Evolutionary conservation across 75 land plant genomes (phyloP).

Genomic region (Cunninghamia lanceolata): DNA sequence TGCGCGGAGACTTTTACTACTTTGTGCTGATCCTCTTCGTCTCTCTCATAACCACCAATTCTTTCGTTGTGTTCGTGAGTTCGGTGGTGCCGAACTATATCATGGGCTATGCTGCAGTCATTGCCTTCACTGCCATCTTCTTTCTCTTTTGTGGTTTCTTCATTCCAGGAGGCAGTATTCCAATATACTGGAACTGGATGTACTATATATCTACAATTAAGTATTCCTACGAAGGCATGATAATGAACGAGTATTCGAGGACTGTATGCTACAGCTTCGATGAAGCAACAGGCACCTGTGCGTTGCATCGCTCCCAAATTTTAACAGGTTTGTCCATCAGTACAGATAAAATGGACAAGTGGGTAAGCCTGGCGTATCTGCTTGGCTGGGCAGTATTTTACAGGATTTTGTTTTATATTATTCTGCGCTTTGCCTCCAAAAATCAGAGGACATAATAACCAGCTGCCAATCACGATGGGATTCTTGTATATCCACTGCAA

Average conservation of each 20-base stretch:
- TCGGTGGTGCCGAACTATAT: conserved; percentile 69
- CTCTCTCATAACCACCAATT: conserved; percentile 70
- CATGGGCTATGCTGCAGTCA: conserved; percentile 70
- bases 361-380: conserved; percentile 38
- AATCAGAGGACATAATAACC: conserved; percentile 46
- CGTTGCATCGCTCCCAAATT: conserved; percentile 4
- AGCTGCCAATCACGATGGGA: conserved; percentile 8
- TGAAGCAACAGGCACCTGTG: too few species aligned
- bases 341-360: conserved; percentile 14
- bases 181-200: conserved; percentile 36
- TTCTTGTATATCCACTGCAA: not conserved
- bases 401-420: conserved; percentile 57
- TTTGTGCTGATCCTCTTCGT: conserved; percentile 59
- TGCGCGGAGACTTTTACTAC: conserved; percentile 48
- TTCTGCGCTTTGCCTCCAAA: conserved; percentile 61
- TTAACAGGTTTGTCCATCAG: conserved; percentile 12
- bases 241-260: conserved; percentile 15
- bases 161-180: conserved; percentile 34
- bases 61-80: conserved; percentile 68
- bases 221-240: conserved; percentile 22
- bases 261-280: conserved; percentile 4
- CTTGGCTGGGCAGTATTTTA: conserved; percentile 69
- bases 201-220: conserved; percentile 20
- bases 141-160: conserved; percentile 82
- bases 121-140: conserved; percentile 76